Evolutionary conservation across 169 alveolate species (phyloP).

Genomic region (Cryptosporidium tyzzeri): DNA sequence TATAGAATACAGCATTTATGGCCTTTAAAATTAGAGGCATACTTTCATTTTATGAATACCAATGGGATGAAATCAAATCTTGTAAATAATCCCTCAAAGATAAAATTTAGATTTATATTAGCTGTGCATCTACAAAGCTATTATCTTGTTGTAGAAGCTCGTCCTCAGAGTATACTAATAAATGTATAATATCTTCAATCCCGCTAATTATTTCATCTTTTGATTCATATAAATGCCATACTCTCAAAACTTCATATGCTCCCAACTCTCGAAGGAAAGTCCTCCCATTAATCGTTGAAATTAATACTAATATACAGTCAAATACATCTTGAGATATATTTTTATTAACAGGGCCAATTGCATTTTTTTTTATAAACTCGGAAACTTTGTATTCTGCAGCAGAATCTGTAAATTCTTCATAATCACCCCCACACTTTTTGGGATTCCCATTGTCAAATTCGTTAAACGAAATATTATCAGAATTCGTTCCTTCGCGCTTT

Average conservation of each 20-base stretch:
- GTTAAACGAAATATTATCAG: neutral
- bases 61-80: conserved; percentile 41
- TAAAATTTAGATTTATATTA: neutral
- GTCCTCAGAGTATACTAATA: conserved; percentile 50
- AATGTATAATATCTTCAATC: conserved; percentile 43
- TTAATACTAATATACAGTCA: conserved; percentile 46
- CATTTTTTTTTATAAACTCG: conserved; percentile 1
- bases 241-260: conserved; percentile 52
- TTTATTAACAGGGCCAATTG: conserved; percentile 29
- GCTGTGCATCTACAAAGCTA: neutral
- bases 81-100: neutral
- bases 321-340: conserved; percentile 32
- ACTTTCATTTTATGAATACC: conserved; percentile 38
- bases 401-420: neutral
- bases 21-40: conserved; percentile 44
- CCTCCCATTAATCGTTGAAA: conserved; percentile 43
- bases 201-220: conserved; percentile 15
- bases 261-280: conserved; percentile 27
- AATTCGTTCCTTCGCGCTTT: neutral
- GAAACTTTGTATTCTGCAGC: neutral
- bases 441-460: neutral
- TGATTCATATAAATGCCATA: conserved; percentile 68
- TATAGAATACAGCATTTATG: conserved; percentile 54
- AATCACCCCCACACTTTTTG: neutral
- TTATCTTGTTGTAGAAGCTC: conserved; percentile 33